Evolutionary conservation across 1,284 basidiomycete genomes (phyloP), one percentile per base, ranked within the genome.

Genomic region (Ganoderma boninense): DNA sequence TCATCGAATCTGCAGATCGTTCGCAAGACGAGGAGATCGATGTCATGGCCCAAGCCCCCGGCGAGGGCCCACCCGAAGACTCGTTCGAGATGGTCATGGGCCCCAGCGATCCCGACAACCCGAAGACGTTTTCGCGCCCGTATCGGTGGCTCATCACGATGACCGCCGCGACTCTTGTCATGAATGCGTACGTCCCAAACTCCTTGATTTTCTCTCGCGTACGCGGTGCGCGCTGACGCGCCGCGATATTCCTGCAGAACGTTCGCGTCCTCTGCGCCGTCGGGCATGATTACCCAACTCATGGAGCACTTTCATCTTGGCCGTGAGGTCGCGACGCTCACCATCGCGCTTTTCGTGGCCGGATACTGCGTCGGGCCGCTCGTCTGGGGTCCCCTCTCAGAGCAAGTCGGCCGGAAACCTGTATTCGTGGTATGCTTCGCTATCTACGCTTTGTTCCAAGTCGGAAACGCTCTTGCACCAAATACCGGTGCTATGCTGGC

Each of bases 71-170:
- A 64, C 73, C 72, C 20, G 75, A 73, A 60, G 81, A 86, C 65
- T 73, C 79, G 5, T 87, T 79, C 74, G 79, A 85, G 18, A 82
- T 87, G 14, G 71, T 69, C 71, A 83, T 85, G 70, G 75, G 77
- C 32, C 74, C 79, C 2, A 79, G 81, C 61, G 86, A 87, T 54
- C 78, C 82, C 0, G 80, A 80, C 20, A 81, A 87, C 64, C 85
- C 89, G 20, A 80, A 91, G 85, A 92, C 88, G 72, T 93, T 91
- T 92, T 82, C 84, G 16, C 74, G 80, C 1, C 23, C 72, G 10
- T 88, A 86, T 72, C 82, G 90, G 73, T 92, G 91, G 90, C 90
- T 87, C 74, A 80, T 95, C 32, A 95, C 93, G 2, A 74, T 82
- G 40, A 75, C 90, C 3, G 87, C 84, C 2, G 89, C 91, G 61